Conservation (phyloP, 1,284 basidiomycete species). For the Ceratobasidium sp. region DNA sequence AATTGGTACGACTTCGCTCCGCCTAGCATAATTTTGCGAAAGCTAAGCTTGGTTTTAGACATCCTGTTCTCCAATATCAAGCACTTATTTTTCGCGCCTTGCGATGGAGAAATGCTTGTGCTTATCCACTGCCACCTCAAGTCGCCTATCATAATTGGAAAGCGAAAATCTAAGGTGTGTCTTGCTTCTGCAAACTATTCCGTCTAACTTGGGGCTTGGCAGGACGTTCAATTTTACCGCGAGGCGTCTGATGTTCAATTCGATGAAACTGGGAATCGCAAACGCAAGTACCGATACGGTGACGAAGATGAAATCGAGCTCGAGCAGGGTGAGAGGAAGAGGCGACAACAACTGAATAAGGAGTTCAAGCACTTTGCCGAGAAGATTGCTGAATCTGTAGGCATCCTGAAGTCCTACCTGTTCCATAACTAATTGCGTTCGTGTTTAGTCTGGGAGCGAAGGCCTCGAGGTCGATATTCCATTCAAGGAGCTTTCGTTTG, state of each 20-base stretch:
- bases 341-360: slow-evolving; percentile 90
- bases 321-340: slow-evolving; percentile 96
- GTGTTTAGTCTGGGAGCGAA: slow-evolving; percentile 67
- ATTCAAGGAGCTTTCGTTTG: slow-evolving; percentile 97
- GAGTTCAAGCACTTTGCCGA: slow-evolving; percentile 96
- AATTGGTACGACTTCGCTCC: slow-evolving; percentile 71
- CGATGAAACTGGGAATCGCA: slow-evolving; percentile 99
- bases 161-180: slow-evolving; percentile 91
- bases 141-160: slow-evolving; percentile 98
- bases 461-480: slow-evolving; percentile 95
- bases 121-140: slow-evolving; percentile 95
- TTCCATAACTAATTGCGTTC: not conserved
- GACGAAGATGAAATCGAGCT: slow-evolving; percentile 99
- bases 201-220: not conserved
- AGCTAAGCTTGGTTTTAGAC: slow-evolving; percentile 65
- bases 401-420: slow-evolving; percentile 51
- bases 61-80: slow-evolving; percentile 98
- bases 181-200: slow-evolving; percentile 51
- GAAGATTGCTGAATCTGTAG: slow-evolving; percentile 89
- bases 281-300: slow-evolving; percentile 96
- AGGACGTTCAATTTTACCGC: slow-evolving; percentile 99
- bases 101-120: slow-evolving; percentile 95
- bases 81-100: slow-evolving; percentile 99
- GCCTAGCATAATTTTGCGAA: not conserved
- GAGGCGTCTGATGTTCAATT: slow-evolving; percentile 99